These are phyloP conservation scores for Sporothrix curviconia DNA, from an alignment of 2,329 filamentous ascomycete genomes.

Conservation along the genomic window DNA sequence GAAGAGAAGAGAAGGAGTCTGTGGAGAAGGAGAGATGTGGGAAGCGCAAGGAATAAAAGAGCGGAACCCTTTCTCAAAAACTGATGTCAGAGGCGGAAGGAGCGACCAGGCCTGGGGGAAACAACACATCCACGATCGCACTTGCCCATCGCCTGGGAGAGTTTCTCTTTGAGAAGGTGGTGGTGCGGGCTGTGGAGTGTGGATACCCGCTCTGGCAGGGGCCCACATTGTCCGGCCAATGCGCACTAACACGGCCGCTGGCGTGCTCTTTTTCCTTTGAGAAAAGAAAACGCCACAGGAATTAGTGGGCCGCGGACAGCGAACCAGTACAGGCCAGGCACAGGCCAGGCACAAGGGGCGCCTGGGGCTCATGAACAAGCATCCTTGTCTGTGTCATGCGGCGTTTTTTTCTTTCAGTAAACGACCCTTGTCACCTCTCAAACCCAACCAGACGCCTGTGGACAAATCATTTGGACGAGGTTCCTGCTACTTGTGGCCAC, in stretches of 20 bases:
- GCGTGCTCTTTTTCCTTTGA: not conserved
- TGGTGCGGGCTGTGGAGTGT: conserved; percentile 1
- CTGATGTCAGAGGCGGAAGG: too few species aligned
- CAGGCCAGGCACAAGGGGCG: too few species aligned
- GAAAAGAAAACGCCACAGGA: not conserved
- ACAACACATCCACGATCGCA: conserved; percentile 3
- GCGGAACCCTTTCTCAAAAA: not conserved
- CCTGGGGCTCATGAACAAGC: too few species aligned
- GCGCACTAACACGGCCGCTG: conserved; percentile 4
- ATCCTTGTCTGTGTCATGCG: too few species aligned
- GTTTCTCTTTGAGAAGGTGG: not conserved
- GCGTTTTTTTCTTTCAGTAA: too few species aligned
- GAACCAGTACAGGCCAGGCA: too few species aligned
- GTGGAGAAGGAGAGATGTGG: not conserved
- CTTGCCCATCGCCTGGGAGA: conserved; percentile 3
- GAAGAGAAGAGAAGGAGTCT: conserved; percentile 1
- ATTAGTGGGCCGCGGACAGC: not conserved
- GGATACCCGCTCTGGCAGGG: conserved; percentile 1
- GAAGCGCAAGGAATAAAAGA: conserved; percentile 8
- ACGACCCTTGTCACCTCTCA: not conserved
- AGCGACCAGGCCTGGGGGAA: too few species aligned
- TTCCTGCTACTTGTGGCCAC: not conserved
- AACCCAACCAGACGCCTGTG: conserved; percentile 8
- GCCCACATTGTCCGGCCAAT: conserved; percentile 1
- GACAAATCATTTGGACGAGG: not conserved